These are phyloP conservation scores for Pseudotsuga menziesii DNA, from an alignment of 75 land plant genomes.

Conservation along the genomic window DNA sequence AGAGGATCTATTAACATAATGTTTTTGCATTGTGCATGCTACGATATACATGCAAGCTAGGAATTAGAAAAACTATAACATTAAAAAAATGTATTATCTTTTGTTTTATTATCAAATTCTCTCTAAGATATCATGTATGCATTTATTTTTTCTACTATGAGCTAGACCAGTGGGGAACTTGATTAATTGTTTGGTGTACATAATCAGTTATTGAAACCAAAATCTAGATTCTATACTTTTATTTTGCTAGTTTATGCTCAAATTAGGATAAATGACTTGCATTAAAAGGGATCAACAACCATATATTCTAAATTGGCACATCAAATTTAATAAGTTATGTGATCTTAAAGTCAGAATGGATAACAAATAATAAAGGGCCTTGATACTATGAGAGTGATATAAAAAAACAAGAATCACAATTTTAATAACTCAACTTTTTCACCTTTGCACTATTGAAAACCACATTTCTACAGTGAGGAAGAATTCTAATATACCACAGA, in stretches of 20 bases:
- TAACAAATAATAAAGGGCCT: no score
- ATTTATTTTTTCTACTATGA: background rate
- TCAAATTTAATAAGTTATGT: background rate
- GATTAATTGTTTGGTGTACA: background rate
- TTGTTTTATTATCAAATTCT: background rate
- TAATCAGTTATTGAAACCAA: background rate
- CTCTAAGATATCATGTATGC: no score
- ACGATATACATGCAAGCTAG: background rate
- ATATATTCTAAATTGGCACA: background rate
- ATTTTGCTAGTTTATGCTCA: background rate
- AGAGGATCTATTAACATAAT: background rate
- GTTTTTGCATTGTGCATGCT: background rate
- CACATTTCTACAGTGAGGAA: slow-evolving; percentile 71
- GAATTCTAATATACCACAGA: slow-evolving; percentile 80
- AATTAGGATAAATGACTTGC: background rate
- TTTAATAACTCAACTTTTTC: background rate
- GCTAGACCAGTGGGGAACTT: background rate
- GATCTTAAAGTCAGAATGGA: no score
- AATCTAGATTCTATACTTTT: background rate
- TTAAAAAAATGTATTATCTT: background rate
- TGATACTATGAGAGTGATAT: background rate
- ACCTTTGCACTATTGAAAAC: slow-evolving; percentile 69
- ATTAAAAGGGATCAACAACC: background rate
- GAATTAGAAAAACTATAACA: background rate
- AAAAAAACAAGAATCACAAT: background rate